phyloP scores from a whole-genome alignment of 1,284 basidiomycete genomes.

The Lentinus polychrous region DNA sequence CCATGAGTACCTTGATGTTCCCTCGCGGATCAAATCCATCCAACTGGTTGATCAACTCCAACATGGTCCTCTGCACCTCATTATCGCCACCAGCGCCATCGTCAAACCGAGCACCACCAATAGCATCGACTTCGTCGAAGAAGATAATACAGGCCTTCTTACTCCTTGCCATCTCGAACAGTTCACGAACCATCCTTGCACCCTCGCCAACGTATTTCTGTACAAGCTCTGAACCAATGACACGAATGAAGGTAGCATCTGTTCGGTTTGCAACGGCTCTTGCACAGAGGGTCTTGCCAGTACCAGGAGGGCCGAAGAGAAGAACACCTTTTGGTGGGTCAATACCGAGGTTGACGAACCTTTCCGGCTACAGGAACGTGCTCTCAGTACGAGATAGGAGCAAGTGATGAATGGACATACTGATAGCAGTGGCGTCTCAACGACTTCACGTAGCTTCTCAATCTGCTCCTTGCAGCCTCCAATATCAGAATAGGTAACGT shows the following conservation, averaged over 20 bases:
- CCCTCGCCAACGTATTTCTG: conserved; percentile 99
- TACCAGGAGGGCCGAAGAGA: conserved; percentile 94
- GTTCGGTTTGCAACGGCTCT: conserved; percentile 98
- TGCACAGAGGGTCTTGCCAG: conserved; percentile 97
- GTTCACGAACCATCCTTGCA: conserved; percentile 96
- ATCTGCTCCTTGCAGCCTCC: conserved; percentile 99
- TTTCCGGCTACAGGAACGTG: conserved; percentile 69
- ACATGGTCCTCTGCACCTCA: conserved; percentile 99
- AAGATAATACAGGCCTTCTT: conserved; percentile 99
- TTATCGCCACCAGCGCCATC: conserved; percentile 99
- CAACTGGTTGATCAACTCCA: conserved; percentile 98
- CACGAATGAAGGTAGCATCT: conserved; percentile 98
- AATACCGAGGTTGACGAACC: conserved; percentile 96
- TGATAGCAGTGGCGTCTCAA: conserved; percentile 93
- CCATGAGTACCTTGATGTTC: conserved; percentile 99
- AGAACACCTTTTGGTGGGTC: conserved; percentile 99
- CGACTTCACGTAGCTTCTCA: conserved; percentile 97
- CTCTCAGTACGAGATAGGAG: conserved; percentile 5
- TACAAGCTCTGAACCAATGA: conserved; percentile 97
- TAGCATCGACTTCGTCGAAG: conserved; percentile 97
- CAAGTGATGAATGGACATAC: conserved; percentile 33
- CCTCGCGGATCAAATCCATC: conserved; percentile 98
- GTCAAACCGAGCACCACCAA: conserved; percentile 98
- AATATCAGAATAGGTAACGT: conserved; percentile 97
- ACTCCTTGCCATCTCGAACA: conserved; percentile 98